A percentile compares a stretch with the other conserved stretches of the same genome.
phyloP scores from a whole-genome alignment of 2,329 filamentous ascomycete species.

The Pyricularia sp. region DNA sequence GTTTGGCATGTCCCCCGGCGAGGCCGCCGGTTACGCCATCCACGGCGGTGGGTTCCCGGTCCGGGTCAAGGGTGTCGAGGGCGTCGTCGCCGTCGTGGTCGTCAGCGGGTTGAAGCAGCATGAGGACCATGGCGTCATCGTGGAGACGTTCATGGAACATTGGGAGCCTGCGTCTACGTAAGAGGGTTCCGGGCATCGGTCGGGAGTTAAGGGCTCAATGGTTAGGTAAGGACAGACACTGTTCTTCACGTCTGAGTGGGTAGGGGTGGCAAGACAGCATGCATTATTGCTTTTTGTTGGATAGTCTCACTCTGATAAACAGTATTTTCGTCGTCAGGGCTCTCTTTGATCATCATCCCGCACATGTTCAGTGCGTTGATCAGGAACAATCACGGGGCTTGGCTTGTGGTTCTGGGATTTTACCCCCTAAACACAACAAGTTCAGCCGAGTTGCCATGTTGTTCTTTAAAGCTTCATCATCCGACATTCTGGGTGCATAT shows the following conservation, averaged over 20 bases:
- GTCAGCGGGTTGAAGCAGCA: slow-evolving; percentile 66
- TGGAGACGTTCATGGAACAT: slow-evolving; percentile 28
- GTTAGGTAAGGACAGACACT: not conserved
- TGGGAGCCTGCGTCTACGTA: not conserved
- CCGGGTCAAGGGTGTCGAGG: slow-evolving; percentile 59
- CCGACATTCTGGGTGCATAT: slow-evolving; percentile 4
- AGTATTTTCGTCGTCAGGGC: slow-evolving; percentile 30
- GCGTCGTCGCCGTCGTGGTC: slow-evolving; percentile 60
- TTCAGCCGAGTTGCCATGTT: slow-evolving; percentile 5
- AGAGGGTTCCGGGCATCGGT: not conserved
- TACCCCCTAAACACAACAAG: slow-evolving; percentile 13
- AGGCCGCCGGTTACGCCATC: slow-evolving; percentile 54
- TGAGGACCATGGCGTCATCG: slow-evolving; percentile 64
- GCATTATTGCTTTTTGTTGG: no score
- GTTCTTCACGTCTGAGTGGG: no score
- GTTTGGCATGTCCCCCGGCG: slow-evolving; percentile 44
- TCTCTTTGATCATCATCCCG: slow-evolving; percentile 47
- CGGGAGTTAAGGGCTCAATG: not conserved
- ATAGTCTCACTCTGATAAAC: not conserved
- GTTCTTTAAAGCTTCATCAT: slow-evolving; percentile 8
- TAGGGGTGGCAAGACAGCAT: no score
- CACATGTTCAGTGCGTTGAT: slow-evolving; percentile 6
- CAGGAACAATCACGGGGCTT: slow-evolving; percentile 21
- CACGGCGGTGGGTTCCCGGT: slow-evolving; percentile 68
- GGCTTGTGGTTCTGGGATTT: slow-evolving; percentile 8